Base-by-base conservation (phyloP, 2,329 filamentous ascomycete genomes). In the Ophiosphaerella narmari region DNA sequence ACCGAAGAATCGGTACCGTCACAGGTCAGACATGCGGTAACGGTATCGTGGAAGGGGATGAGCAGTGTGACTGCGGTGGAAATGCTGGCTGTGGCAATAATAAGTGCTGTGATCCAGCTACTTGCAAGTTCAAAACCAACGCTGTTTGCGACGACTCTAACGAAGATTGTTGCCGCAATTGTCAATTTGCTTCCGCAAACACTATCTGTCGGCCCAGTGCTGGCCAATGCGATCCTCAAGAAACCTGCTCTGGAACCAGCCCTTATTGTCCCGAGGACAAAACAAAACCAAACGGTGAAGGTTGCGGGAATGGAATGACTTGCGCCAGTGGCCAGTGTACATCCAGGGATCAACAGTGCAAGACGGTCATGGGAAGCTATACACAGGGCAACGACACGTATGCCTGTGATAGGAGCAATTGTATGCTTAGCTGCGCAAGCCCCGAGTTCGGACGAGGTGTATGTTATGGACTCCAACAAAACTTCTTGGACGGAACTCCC, bases 251-350 rank as follows among this genome's bases (percentile, higher is more conserved):
- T 3, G 94, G 94, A 48, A 83, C 74, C 41, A 80, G 81, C 7
- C 84, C 89, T 12, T 78, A 81, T 35, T 99, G 94, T 66, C 94
- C 94, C 0, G 67, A 75, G 1, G 91, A 99, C 71, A 62, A 78
- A 43, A 88, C 85, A 59, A 79, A 85, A 41, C 76, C 83, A 0
- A 86, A 97, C 70, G 94, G 86, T 31, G 78, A 83, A 4, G 74
- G 75, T 14, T 99, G 94, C 68, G 91, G 90, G 31, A 76, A 78
- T 43, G 83, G 83, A 2, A 81, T 97, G 29, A 76, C 83, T 29
- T 99, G 94, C 70, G 91, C 94, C 26, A 92, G 89, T 39, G 94
- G 94, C 11, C 93, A 97, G 74, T 99, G 94, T 74, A 99, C 94
- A 3, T 94, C 89, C 45, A 87, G 94, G 56, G 86, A 97, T 72